phyloP scores from a whole-genome alignment of 1,139 yeast genomes.

The Pichia sorboxylosa region DNA sequence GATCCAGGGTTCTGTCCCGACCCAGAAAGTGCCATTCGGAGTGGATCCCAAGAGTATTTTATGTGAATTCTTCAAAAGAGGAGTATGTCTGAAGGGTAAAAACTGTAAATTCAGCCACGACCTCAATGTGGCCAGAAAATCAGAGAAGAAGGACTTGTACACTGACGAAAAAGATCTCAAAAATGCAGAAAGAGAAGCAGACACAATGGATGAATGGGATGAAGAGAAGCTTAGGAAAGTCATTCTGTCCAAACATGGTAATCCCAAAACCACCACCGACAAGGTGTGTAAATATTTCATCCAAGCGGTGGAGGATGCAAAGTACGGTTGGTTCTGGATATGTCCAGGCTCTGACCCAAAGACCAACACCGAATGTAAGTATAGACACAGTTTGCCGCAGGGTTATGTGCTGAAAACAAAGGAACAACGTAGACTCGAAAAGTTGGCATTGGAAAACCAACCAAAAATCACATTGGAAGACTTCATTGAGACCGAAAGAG shows the following conservation, averaged over 20 bases:
- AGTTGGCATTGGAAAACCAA: constrained; percentile 70
- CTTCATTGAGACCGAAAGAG: constrained; percentile 88
- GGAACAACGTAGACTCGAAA: constrained; percentile 86
- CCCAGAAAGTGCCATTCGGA: constrained; percentile 89
- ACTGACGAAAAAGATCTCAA: constrained; percentile 59
- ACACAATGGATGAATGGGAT: constrained; percentile 96
- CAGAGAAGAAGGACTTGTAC: constrained; percentile 82
- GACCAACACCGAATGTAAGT: constrained; percentile 54
- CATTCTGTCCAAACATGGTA: constrained; percentile 85
- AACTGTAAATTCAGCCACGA: constrained; percentile 96
- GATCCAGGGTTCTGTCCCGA: constrained; percentile 52
- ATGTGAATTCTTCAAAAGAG: constrained; percentile 85
- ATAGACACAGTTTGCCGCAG: constrained; percentile 92
- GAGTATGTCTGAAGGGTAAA: constrained; percentile 75
- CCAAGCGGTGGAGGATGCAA: constrained; percentile 94
- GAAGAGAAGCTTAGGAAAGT: constrained; percentile 87
- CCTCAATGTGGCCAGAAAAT: constrained; percentile 73
- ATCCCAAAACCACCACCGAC: constrained; percentile 88
- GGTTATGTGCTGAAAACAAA: constrained; percentile 95
- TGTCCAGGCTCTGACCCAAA: constrained; percentile 87
- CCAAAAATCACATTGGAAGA: constrained; percentile 93
- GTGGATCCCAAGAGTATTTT: constrained; percentile 93
- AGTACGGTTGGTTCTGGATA: constrained; percentile 98
- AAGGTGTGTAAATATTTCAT: constrained; percentile 88
- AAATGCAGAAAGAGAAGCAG: constrained; percentile 46